Conservation (phyloP, 2,329 filamentous ascomycete species). For the Aspergillus amoenus region DNA sequence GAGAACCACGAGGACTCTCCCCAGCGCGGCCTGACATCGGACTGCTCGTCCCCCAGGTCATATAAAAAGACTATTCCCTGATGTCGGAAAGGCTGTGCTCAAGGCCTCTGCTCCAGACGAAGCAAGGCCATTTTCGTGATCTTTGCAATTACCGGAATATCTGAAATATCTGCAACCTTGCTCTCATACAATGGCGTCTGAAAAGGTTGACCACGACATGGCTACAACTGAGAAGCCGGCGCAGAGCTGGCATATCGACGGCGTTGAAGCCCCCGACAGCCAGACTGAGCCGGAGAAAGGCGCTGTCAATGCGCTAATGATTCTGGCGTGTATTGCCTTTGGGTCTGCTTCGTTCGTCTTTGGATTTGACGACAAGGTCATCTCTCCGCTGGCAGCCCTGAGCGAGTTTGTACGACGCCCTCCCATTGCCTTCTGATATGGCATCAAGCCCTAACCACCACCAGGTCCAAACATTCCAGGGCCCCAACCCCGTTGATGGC, state of each 20-base stretch:
- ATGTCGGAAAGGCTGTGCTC: too few species aligned
- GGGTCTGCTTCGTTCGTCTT: conserved; percentile 34
- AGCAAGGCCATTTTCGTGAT: too few species aligned
- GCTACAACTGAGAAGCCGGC: neutral
- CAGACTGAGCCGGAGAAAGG: conserved; percentile 9
- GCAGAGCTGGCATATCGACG: conserved; percentile 18
- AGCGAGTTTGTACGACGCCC: conserved; percentile 25
- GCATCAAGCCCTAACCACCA: neutral
- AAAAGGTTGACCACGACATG: neutral
- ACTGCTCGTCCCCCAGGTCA: too few species aligned
- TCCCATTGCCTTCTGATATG: neutral
- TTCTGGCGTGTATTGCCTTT: conserved; percentile 29
- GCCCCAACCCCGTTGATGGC: conserved; percentile 24
- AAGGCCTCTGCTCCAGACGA: too few species aligned
- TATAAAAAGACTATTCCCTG: too few species aligned
- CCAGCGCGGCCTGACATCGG: too few species aligned
- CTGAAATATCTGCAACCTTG: too few species aligned
- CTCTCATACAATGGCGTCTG: neutral
- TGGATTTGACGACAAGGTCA: conserved; percentile 35
- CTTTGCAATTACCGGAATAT: too few species aligned
- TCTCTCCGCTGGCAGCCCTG: conserved; percentile 32
- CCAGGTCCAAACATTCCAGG: conserved; percentile 32
- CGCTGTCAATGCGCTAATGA: conserved; percentile 25
- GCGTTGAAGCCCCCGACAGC: neutral
- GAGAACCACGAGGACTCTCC: too few species aligned